Percentiles rank a stretch among this genome's conserved stretches.
Conservation (phyloP, 495 filamentous ascomycete species). For the Schizothecium vesticola region DNA sequence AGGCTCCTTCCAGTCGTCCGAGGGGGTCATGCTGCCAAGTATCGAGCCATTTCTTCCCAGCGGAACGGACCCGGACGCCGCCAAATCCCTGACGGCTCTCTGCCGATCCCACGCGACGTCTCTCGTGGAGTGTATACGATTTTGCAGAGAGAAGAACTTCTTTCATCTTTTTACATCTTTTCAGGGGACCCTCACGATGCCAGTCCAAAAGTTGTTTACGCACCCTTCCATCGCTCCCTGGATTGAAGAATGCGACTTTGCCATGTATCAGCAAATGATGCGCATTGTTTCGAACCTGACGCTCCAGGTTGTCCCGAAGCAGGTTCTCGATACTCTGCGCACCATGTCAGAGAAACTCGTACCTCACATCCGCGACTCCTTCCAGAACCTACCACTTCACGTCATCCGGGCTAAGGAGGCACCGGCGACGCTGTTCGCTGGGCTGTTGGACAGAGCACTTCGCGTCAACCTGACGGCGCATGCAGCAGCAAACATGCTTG, state of each 20-base stretch:
- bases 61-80: constrained; percentile 75
- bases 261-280: constrained; percentile 95
- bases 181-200: constrained; percentile 90
- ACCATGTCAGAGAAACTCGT: constrained; percentile 77
- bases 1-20: constrained; percentile 49
- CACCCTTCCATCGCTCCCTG: constrained; percentile 78
- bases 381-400: constrained; percentile 73
- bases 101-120: constrained; percentile 94
- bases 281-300: constrained; percentile 78
- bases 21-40: constrained; percentile 68
- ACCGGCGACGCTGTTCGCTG: constrained; percentile 84
- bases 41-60: constrained; percentile 70
- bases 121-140: constrained; percentile 88
- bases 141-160: constrained; percentile 90
- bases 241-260: constrained; percentile 92
- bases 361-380: constrained; percentile 70
- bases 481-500: constrained; percentile 71
- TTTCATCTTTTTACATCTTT: constrained; percentile 94
- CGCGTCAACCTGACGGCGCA: constrained; percentile 89
- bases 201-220: constrained; percentile 89
- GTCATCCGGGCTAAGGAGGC: constrained; percentile 79
- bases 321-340: constrained; percentile 75
- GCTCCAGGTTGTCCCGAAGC: constrained; percentile 79
- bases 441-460: constrained; percentile 74
- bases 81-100: constrained; percentile 72